These are phyloP conservation scores for Magnaporthiopsis rhizophila DNA, from an alignment of 2,329 filamentous ascomycete genomes.

Conservation along the genomic window DNA sequence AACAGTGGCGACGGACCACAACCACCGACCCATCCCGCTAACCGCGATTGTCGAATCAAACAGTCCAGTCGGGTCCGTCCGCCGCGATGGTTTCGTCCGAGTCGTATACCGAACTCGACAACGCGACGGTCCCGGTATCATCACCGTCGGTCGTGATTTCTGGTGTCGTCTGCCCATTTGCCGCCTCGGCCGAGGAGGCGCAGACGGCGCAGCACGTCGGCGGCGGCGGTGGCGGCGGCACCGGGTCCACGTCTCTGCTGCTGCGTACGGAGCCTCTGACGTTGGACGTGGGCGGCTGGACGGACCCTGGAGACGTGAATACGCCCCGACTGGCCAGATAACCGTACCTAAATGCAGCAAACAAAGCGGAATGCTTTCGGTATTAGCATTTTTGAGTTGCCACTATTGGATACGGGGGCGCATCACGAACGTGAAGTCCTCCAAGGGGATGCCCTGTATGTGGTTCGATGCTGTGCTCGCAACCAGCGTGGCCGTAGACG, in stretches of 20 bases:
- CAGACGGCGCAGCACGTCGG: neutral
- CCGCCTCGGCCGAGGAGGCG: neutral
- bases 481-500: too few relatives aligned
- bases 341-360: neutral
- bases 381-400: too few relatives aligned
- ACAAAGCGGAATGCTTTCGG: too few relatives aligned
- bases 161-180: neutral
- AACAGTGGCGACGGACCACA: neutral
- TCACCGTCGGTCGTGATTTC: neutral
- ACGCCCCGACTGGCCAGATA: neutral
- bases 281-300: neutral
- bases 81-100: neutral
- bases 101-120: neutral
- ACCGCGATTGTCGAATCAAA: neutral
- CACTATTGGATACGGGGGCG: too few relatives aligned
- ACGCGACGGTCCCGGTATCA: neutral
- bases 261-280: neutral
- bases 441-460: too few relatives aligned
- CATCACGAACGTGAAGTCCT: too few relatives aligned
- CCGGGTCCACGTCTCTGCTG: neutral
- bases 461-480: too few relatives aligned
- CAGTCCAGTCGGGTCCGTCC: neutral
- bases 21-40: neutral
- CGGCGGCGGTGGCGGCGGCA: too few relatives aligned
- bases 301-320: too few relatives aligned